A percentile compares a stretch with the other conserved stretches of the same genome.
Conservation (phyloP, 1,284 basidiomycete genomes). For the Leccinum discolor region DNA sequence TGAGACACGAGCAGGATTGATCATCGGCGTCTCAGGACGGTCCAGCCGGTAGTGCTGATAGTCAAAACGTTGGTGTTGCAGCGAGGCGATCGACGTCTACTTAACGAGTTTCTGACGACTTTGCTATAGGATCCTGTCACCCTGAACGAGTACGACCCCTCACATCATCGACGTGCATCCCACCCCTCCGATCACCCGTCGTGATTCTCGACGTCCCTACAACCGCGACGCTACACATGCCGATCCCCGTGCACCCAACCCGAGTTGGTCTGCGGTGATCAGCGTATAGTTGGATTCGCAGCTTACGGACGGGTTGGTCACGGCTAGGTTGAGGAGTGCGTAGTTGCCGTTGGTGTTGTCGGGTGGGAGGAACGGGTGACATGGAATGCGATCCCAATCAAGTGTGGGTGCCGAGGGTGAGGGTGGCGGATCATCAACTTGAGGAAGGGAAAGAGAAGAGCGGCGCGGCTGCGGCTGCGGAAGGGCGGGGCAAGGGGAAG, state of each 20-base stretch:
- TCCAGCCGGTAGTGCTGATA: constrained; percentile 55
- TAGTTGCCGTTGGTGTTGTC: constrained; percentile 70
- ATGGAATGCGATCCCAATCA: constrained; percentile 71
- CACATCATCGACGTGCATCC: constrained; percentile 55
- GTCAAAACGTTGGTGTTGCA: constrained; percentile 62
- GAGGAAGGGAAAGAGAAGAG: no score
- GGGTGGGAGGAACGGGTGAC: constrained; percentile 61
- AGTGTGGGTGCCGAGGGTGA: constrained; percentile 69
- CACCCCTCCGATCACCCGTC: constrained; percentile 56
- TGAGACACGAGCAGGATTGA: constrained; percentile 64
- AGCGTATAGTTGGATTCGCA: constrained; percentile 66
- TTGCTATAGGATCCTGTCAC: constrained; percentile 26
- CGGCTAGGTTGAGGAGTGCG: constrained; percentile 67
- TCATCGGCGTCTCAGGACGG: constrained; percentile 66
- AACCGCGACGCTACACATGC: constrained; percentile 60
- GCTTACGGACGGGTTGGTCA: constrained; percentile 61
- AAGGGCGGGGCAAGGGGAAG: constrained; percentile 39
- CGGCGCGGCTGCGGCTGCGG: constrained; percentile 2
- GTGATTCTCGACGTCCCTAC: constrained; percentile 66
- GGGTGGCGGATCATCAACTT: constrained; percentile 53
- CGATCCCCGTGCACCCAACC: constrained; percentile 54
- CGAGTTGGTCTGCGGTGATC: constrained; percentile 63
- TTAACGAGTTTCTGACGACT: not conserved
- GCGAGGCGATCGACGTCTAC: constrained; percentile 66
- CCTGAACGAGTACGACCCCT: constrained; percentile 39